Base-by-base conservation (phyloP, 2,329 filamentous ascomycete species). In the Botryotinia narcissicola region DNA sequence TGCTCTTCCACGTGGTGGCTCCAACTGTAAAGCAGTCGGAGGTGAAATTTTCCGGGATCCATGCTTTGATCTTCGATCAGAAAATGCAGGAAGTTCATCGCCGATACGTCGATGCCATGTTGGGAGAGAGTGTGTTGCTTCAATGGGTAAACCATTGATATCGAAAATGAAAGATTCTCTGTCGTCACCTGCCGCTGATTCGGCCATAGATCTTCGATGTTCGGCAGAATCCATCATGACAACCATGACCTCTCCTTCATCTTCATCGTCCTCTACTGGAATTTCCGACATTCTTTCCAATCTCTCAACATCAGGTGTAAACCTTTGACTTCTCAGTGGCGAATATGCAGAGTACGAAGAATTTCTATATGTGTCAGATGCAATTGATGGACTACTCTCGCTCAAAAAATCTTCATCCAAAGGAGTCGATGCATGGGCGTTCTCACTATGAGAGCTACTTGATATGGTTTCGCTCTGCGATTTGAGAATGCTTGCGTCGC, bases 41-140 rank as follows among this genome's bases (percentile, higher is more conserved):
- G 87, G 88, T 20, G 87, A 84, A 80, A 86, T 86, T 77, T 87
- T 88, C 73, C 87, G 84, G 32, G 83, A 83, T 57, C 83, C 83
- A 8, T 79, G 80, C 71, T 82, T 83, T 54, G 83, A 81, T 77
- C 84, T 84, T 73, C 88, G 84, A 51, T 84, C 84, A 1, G 89
- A 90, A 77, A 91, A 91, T 2, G 87, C 85, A 35, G 87, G 87
- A 72, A 86, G 86, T 35, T 86, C 83, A 62, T 91, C 87, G 37
- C 89, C 89, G 66, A 91, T 82, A 3, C 89, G 87, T 51, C 83
- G 84, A 78, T 91, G 87, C 85, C 88, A 90, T 57, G 75, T 71
- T 32, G 60, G 68, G 12, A 40, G 18, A 25, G 51, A 46, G 16
- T 44, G 62, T 48, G 25, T 44, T 42, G 61, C 35, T 22, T 72